Evolutionary conservation across 768 basidiomycete species (phyloP).

Genomic region (Leccinum longicurvipes): DNA sequence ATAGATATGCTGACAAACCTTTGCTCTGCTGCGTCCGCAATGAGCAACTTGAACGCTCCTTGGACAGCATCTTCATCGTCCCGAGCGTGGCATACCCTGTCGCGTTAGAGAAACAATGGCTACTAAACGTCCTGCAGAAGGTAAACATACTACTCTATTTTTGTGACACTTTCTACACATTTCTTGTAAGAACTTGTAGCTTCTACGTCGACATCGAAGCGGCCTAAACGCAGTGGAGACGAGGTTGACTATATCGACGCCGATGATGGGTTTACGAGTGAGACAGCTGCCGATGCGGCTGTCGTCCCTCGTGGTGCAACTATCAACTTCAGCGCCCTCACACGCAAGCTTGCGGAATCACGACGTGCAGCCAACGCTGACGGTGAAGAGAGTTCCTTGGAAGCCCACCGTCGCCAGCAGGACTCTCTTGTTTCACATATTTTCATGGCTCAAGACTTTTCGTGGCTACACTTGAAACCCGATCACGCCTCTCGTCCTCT

Average conservation of each 20-base stretch:
- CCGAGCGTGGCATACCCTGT: not conserved
- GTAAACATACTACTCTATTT: conserved; percentile 18
- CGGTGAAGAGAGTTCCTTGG: conserved; percentile 50
- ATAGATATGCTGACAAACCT: conserved; percentile 28
- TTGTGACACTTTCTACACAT: not conserved
- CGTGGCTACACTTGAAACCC: conserved; percentile 79
- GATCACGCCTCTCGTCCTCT: conserved; percentile 92
- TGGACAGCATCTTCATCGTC: not conserved
- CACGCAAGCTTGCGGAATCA: conserved; percentile 71
- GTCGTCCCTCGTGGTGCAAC: conserved; percentile 69
- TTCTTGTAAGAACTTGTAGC: conserved; percentile 18
- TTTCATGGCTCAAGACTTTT: conserved; percentile 83
- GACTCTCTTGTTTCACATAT: conserved; percentile 77
- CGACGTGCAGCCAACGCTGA: conserved; percentile 40
- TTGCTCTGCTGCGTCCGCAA: not conserved
- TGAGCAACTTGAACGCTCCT: conserved; percentile 12
- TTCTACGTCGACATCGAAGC: conserved; percentile 34
- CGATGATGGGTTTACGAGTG: conserved; percentile 49
- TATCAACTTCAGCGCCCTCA: conserved; percentile 85
- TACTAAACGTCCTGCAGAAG: conserved; percentile 40
- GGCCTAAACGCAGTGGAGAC: conserved; percentile 42
- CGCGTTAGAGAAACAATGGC: conserved; percentile 26
- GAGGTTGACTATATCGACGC: conserved; percentile 58
- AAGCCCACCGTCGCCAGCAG: conserved; percentile 68
- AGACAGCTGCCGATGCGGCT: conserved; percentile 32